Conservation (phyloP, 768 basidiomycete genomes). For the Roridomyces roridus region DNA sequence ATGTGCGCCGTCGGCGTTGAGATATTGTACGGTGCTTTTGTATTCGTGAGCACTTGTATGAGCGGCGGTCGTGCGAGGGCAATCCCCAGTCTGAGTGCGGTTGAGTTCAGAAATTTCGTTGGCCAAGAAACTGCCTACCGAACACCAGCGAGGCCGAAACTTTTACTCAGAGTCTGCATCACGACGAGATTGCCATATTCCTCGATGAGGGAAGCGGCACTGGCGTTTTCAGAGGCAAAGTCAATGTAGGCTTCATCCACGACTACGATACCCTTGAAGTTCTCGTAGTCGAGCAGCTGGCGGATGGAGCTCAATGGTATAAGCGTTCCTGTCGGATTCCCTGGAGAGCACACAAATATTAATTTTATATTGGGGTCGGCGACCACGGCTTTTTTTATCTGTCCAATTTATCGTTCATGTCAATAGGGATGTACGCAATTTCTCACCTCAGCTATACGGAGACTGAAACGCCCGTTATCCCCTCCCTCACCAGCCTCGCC, state of each 20-base stretch:
- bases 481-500: constrained; percentile 75
- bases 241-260: constrained; percentile 99
- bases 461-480: constrained; percentile 71
- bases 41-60: constrained; percentile 90
- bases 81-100: constrained; percentile 77
- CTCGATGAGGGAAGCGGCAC: constrained; percentile 73
- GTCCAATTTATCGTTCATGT: not conserved
- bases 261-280: constrained; percentile 90
- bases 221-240: constrained; percentile 69
- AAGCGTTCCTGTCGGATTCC: constrained; percentile 93
- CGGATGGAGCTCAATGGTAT: constrained; percentile 76
- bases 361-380: constrained; percentile 85
- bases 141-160: constrained; percentile 95
- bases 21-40: constrained; percentile 98
- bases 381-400: constrained; percentile 77
- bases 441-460: constrained; percentile 76
- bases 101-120: too few relatives aligned
- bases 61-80: constrained; percentile 89
- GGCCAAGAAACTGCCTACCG: constrained; percentile 58
- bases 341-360: constrained; percentile 94
- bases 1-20: constrained; percentile 88
- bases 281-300: constrained; percentile 73
- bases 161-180: constrained; percentile 96
- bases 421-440: not conserved
- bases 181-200: constrained; percentile 91